Percentiles rank a stretch among this genome's conserved stretches.
Conservation (phyloP, 495 filamentous ascomycete species). For the Hypomontagnella submonticulosa region DNA sequence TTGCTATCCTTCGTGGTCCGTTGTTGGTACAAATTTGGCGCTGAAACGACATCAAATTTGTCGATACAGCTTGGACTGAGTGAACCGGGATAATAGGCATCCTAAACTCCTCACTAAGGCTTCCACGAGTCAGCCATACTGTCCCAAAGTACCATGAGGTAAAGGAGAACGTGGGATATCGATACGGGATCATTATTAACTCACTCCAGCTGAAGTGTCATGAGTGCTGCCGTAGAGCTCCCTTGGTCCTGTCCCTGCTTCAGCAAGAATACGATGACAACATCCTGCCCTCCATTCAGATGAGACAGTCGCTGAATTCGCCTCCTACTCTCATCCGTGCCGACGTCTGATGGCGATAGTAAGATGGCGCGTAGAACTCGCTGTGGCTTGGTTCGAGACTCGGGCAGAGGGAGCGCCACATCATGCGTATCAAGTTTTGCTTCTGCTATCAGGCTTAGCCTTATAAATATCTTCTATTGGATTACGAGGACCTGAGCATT, state of each 20-base stretch:
- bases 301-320: constrained; percentile 63
- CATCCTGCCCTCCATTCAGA: constrained; percentile 53
- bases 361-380: constrained; percentile 62
- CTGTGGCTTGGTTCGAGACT: constrained; percentile 11
- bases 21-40: constrained; percentile 32
- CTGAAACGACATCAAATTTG: constrained; percentile 47
- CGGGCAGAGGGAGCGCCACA: constrained; percentile 57
- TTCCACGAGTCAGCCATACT: constrained; percentile 28
- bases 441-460: constrained; percentile 51
- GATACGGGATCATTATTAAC: constrained; percentile 19
- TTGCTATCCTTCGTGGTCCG: constrained; percentile 17
- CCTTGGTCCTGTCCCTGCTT: constrained; percentile 43
- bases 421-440: constrained; percentile 63
- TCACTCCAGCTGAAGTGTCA: constrained; percentile 58
- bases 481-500: background rate
- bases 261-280: constrained; percentile 67
- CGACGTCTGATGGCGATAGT: constrained; percentile 61
- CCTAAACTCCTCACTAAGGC: constrained; percentile 40
- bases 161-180: background rate
- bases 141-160: background rate
- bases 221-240: constrained; percentile 47
- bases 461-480: constrained; percentile 7
- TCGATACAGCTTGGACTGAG: constrained; percentile 41
- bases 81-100: constrained; percentile 53
- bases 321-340: constrained; percentile 36